These are phyloP conservation scores for Parastagonospora avenae DNA, from an alignment of 2,329 filamentous ascomycete species.

Conservation along the genomic window DNA sequence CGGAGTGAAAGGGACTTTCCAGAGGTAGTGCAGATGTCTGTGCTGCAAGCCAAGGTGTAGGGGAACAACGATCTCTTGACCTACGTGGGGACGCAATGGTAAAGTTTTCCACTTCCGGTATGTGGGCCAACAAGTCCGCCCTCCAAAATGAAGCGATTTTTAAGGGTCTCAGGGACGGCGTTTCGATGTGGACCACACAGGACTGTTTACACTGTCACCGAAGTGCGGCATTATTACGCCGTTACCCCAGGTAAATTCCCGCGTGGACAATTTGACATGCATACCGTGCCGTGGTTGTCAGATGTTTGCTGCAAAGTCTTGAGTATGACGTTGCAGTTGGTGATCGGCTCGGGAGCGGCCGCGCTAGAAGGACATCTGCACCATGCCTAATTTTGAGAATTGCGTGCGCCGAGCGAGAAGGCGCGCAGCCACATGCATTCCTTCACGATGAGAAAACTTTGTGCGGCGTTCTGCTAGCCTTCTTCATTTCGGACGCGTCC, in stretches of 20 bases:
- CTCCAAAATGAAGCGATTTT: conserved; percentile 10
- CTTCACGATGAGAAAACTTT: too few relatives aligned
- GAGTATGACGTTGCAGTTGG: conserved; percentile 16
- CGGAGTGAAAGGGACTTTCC: conserved; percentile 3
- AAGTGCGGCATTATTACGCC: too few relatives aligned
- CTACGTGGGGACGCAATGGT: conserved; percentile 20
- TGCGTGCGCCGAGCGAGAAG: conserved; percentile 11
- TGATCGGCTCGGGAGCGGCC: conserved; percentile 24
- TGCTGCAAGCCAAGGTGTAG: conserved; percentile 13
- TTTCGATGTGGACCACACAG: background rate
- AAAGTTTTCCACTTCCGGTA: conserved; percentile 17
- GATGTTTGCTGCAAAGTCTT: conserved; percentile 1
- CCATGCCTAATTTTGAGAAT: conserved; percentile 1
- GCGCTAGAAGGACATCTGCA: conserved; percentile 26
- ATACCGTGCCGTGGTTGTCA: background rate
- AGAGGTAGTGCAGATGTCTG: conserved; percentile 5
- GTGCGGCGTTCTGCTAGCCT: too few relatives aligned
- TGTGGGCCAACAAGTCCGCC: conserved; percentile 17
- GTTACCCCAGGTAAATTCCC: too few relatives aligned
- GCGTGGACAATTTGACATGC: too few relatives aligned
- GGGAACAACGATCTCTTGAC: conserved; percentile 8
- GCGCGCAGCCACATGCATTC: too few relatives aligned
- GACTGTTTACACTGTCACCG: too few relatives aligned
- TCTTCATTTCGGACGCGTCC: too few relatives aligned
- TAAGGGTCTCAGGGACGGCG: background rate